Conservation (phyloP, 305 asterid genomes). For the Fraxinus platypoda region DNA sequence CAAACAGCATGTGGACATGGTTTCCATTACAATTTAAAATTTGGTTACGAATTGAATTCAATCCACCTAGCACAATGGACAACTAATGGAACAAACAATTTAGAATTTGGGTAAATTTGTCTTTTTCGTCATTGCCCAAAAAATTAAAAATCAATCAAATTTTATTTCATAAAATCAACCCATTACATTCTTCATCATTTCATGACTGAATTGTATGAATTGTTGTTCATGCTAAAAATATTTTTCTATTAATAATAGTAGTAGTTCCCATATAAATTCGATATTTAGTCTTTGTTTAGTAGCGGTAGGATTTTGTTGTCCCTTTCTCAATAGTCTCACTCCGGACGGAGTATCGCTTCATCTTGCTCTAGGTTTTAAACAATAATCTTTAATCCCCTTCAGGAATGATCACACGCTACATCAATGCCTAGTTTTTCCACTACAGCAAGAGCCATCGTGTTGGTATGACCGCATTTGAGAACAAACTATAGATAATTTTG, state of each 20-base stretch:
- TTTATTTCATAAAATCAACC: background rate
- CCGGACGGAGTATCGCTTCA: background rate
- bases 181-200: background rate
- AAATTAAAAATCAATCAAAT: background rate
- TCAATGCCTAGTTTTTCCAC: background rate
- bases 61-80: slow-evolving; percentile 54
- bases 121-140: slow-evolving; percentile 34
- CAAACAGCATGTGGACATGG: slow-evolving; percentile 31
- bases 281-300: background rate
- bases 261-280: background rate
- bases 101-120: slow-evolving; percentile 27
- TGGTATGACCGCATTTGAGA: background rate
- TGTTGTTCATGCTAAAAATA: background rate
- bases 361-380: background rate
- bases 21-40: background rate
- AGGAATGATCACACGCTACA: background rate
- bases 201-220: background rate
- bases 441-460: background rate
- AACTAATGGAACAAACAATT: slow-evolving; percentile 28
- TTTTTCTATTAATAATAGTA: no score
- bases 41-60: slow-evolving; percentile 29
- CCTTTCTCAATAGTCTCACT: background rate
- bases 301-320: background rate
- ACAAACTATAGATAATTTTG: background rate
- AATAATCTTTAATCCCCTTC: background rate